These are phyloP conservation scores for Ceratocystis cacaofunesta DNA, from an alignment of 2,329 filamentous ascomycete genomes.

Conservation along the genomic window DNA sequence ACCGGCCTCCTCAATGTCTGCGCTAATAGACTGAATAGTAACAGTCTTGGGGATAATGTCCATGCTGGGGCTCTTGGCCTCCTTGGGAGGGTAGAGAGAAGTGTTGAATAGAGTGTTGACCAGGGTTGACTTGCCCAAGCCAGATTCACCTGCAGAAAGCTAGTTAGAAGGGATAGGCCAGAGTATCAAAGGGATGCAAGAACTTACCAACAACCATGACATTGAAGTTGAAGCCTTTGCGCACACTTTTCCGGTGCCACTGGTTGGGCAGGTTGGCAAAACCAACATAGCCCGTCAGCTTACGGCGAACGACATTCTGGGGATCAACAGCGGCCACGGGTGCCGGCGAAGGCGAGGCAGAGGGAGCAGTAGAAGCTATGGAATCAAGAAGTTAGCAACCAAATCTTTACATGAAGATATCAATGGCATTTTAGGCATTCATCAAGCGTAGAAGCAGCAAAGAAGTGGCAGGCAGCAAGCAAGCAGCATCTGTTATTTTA, in stretches of 20 bases:
- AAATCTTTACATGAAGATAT: not conserved
- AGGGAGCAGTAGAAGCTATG: conserved; percentile 3
- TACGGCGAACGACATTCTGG: conserved; percentile 94
- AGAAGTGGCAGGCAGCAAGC: conserved; percentile 1
- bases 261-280: conserved; percentile 99
- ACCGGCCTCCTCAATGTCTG: conserved; percentile 95
- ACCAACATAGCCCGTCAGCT: conserved; percentile 95
- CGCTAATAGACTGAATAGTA: conserved; percentile 84
- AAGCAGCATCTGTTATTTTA: conserved; percentile 1
- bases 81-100: conserved; percentile 93
- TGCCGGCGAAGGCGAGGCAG: conserved; percentile 19
- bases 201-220: conserved; percentile 98
- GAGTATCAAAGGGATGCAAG: not conserved
- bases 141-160: conserved; percentile 68
- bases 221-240: conserved; percentile 99
- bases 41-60: conserved; percentile 98
- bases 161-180: conserved; percentile 5
- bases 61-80: conserved; percentile 91
- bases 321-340: conserved; percentile 42
- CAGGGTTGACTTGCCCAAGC: conserved; percentile 94
- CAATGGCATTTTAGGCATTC: not conserved
- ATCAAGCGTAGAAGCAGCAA: not conserved
- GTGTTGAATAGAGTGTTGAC: conserved; percentile 99
- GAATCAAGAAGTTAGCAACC: conserved; percentile 8
- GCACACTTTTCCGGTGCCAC: conserved; percentile 99